Conservation (phyloP, 441 rosid species). For the Mallotus japonicus region DNA sequence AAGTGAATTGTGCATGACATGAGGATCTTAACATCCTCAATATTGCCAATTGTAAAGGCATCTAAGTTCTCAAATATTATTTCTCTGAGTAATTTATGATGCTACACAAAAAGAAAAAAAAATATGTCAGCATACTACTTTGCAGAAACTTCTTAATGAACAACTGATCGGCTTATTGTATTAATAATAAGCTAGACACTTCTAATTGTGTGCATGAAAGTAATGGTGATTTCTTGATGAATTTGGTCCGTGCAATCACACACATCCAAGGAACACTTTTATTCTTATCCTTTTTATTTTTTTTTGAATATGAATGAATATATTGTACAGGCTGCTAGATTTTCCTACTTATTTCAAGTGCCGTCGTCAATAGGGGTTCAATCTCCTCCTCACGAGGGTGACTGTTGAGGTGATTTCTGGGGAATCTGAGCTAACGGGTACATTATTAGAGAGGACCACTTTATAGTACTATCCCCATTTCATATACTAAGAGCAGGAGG, state of each 20-base stretch:
- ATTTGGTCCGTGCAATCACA: background rate
- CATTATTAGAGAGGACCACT: slow-evolving; percentile 24
- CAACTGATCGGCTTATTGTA: background rate
- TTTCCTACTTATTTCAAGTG: background rate
- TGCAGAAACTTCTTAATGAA: background rate
- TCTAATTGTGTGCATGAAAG: background rate
- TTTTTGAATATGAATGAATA: background rate
- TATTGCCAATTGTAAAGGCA: slow-evolving; percentile 13
- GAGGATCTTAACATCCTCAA: background rate
- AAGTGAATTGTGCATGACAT: background rate
- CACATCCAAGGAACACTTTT: background rate
- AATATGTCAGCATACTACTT: no score
- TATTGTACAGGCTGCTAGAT: background rate
- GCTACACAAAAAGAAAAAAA: background rate
- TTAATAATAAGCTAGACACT: background rate
- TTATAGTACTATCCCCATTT: background rate
- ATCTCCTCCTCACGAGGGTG: background rate
- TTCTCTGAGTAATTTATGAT: slow-evolving; percentile 8
- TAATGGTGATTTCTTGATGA: background rate
- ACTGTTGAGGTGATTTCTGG: background rate
- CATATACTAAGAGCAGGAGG: background rate
- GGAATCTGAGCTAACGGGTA: background rate
- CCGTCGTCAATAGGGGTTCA: background rate
- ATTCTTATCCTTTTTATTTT: background rate
- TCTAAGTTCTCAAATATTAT: slow-evolving; percentile 9